These are phyloP conservation scores for Kurtzmaniella quercitrusa DNA, from an alignment of 1,139 yeast genomes.

Conservation along the genomic window DNA sequence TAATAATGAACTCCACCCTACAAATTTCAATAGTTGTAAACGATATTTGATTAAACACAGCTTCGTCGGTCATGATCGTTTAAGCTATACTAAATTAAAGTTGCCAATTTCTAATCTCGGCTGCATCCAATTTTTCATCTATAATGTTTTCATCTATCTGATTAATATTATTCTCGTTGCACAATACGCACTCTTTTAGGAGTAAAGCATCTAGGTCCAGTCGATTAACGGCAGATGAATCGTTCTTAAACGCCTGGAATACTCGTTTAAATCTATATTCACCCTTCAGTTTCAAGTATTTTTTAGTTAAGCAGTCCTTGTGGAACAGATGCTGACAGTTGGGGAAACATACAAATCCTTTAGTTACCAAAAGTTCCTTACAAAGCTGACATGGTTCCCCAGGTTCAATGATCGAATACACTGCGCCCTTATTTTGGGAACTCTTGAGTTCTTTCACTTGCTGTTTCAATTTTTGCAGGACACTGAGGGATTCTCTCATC, in stretches of 20 bases:
- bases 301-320: constrained; percentile 73
- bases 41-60: too few relatives aligned
- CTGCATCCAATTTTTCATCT: constrained; percentile 19
- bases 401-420: constrained; percentile 59
- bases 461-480: constrained; percentile 57
- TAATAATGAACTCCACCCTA: too few relatives aligned
- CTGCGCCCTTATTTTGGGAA: constrained; percentile 34
- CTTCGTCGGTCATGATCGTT: too few relatives aligned
- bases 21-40: too few relatives aligned
- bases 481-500: constrained; percentile 68
- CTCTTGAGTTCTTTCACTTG: constrained; percentile 53
- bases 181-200: constrained; percentile 68
- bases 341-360: constrained; percentile 80
- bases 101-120: constrained; percentile 25
- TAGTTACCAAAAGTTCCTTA: constrained; percentile 58
- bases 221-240: constrained; percentile 24
- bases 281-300: constrained; percentile 53
- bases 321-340: constrained; percentile 86
- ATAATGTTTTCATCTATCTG: constrained; percentile 54
- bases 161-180: constrained; percentile 74
- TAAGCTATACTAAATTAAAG: constrained; percentile 7
- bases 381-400: constrained; percentile 83
- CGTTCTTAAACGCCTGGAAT: constrained; percentile 52
- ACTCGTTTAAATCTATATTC: constrained; percentile 67
- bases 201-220: constrained; percentile 58